These are phyloP conservation scores for Tetracentron sinense DNA, from an alignment of 164 flowering plant species.

Conservation along the genomic window DNA sequence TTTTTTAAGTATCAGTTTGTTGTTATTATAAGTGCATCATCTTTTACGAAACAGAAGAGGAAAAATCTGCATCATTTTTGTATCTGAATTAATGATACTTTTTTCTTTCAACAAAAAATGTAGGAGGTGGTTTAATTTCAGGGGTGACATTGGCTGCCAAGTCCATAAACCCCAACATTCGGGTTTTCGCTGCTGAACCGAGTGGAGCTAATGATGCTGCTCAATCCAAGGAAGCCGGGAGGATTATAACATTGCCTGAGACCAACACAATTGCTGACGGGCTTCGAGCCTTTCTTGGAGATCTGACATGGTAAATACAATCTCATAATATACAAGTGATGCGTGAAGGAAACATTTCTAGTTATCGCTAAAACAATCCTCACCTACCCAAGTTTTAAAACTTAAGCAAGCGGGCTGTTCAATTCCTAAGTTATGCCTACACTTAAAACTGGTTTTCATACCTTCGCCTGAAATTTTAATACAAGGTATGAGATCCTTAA, in stretches of 20 bases:
- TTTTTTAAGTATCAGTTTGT: background rate
- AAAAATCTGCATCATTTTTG: background rate
- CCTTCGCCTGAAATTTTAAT: no score
- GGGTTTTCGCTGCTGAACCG: slow-evolving; percentile 86
- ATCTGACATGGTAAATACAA: slow-evolving; percentile 67
- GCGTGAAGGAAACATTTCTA: background rate
- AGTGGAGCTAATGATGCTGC: slow-evolving; percentile 92
- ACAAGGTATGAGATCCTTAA: no score
- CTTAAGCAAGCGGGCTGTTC: background rate
- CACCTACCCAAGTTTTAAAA: background rate
- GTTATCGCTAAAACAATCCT: background rate
- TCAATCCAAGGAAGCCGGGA: slow-evolving; percentile 74
- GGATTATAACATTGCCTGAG: slow-evolving; percentile 54
- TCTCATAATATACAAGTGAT: background rate
- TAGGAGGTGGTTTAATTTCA: slow-evolving; percentile 91
- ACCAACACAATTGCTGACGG: slow-evolving; percentile 84
- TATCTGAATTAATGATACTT: background rate
- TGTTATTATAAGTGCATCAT: background rate
- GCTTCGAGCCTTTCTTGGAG: slow-evolving; percentile 86
- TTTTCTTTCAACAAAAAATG: slow-evolving; percentile 6
- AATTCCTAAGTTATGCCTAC: no score
- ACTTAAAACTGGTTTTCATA: no score
- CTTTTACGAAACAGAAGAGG: no score
- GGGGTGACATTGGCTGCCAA: slow-evolving; percentile 93
- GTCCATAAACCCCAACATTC: slow-evolving; percentile 73